These are phyloP conservation scores for Tetrahymena borealis DNA, from an alignment of 73 alveolate genomes.

Conservation along the genomic window DNA sequence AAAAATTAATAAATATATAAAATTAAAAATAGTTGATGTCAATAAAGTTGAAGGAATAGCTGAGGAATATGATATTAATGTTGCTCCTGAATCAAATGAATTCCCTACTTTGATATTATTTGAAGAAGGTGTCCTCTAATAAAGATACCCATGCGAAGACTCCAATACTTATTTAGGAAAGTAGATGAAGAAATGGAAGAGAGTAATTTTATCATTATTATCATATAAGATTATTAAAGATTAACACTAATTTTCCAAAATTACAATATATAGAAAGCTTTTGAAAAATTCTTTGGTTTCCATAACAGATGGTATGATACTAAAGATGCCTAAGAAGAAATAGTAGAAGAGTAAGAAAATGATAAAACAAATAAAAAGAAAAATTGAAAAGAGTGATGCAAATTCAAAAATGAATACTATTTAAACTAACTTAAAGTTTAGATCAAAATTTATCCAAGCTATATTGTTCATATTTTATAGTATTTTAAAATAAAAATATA, in stretches of 20 bases:
- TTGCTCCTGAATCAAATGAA: not conserved
- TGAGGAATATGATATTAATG: not conserved
- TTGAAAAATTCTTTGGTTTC: not conserved
- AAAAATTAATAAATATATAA: not conserved
- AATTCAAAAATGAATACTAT: not conserved
- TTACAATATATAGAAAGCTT: not conserved
- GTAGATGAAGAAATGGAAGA: not conserved
- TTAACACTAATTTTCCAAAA: not conserved
- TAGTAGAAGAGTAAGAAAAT: not conserved
- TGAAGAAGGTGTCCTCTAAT: not conserved
- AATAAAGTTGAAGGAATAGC: not conserved
- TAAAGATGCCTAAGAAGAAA: not conserved
- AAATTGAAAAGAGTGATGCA: not conserved
- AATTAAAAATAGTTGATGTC: not conserved
- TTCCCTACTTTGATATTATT: not conserved
- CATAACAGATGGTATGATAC: not conserved
- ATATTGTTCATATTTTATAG: no score
- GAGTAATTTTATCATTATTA: not conserved
- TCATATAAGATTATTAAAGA: not conserved
- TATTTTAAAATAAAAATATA: no score
- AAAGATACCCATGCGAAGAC: not conserved
- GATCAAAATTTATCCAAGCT: no score
- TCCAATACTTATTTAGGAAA: not conserved
- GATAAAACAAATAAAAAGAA: not conserved
- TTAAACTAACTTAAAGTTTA: no score